Conservation (phyloP, 257 asterid species). For the Asclepias syriaca region DNA sequence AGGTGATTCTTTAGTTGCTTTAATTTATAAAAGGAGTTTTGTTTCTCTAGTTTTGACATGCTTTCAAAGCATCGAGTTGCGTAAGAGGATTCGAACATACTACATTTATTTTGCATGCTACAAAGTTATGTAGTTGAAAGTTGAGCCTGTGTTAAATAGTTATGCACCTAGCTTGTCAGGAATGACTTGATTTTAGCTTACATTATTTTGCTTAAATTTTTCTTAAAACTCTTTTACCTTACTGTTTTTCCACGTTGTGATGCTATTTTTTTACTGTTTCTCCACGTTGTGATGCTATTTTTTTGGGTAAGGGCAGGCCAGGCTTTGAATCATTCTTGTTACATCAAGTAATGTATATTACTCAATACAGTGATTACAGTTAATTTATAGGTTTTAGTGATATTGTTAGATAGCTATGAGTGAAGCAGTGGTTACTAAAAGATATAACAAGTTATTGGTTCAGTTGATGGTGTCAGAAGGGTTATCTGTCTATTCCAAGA, state of each 20-base stretch:
- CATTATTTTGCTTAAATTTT: neutral
- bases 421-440: neutral
- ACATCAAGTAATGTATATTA: neutral
- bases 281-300: neutral
- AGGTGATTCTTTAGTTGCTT: conserved; percentile 40
- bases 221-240: neutral
- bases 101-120: neutral
- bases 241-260: neutral
- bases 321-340: neutral
- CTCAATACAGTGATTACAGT: neutral
- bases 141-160: neutral
- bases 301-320: neutral
- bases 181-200: conserved; percentile 1
- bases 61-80: neutral
- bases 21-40: neutral
- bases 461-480: neutral
- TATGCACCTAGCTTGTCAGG: too few relatives aligned
- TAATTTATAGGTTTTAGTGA: neutral
- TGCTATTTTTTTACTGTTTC: neutral
- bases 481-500: neutral
- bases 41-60: neutral
- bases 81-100: neutral
- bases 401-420: neutral
- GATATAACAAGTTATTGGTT: neutral
- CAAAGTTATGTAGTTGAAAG: neutral